Base-by-base conservation (phyloP, 257 asterid genomes). In the Mentha longifolia region DNA sequence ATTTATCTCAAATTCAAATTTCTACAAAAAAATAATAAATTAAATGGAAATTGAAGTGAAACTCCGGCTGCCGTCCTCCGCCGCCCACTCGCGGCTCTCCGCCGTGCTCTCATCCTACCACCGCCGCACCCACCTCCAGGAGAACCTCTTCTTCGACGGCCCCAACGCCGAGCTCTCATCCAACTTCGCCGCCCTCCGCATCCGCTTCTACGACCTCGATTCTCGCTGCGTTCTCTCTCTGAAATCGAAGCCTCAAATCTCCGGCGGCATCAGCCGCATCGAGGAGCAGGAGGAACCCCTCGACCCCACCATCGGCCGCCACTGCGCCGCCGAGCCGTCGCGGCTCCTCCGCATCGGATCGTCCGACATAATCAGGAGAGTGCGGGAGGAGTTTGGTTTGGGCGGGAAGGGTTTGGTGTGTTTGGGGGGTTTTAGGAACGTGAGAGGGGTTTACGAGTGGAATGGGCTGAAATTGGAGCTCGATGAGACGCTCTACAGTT, bases 171-270 rank as follows among this genome's bases (percentile, higher is more conserved):
- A 84, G 78, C 98, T 92, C 84, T 72, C 96, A 61, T 76, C 91
- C 81, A 83, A 80, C 80, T 80, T 84, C 77, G 88, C 98, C 67
- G 92, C 88, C 33, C 97, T 92, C 80, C 97, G 98, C 71, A 77
- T 92, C 83, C 98, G 98, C 78, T 92, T 92, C 90, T 90, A 92
- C 93, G 93, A 87, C 85, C 81, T 84, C 59, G 96, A 90, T 30
- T 66, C 88, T 75, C 89, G 67, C 72, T 90, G 90, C 82, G 46
- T 83, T 80, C 82, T 92, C 74, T 87, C 97, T 17, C 86, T 90
- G 28, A 90, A 92, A 82, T 83, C 90, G 39, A 92, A 90, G 13
- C 93, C 97, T 52, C 69, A 71, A 1, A 78, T 92, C 45, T 77
- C 90, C 62, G 72, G 61, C 35, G 97, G 98, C 5, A 83, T 90